These are phyloP conservation scores for Paracamarosporium sp. DNA, from an alignment of 2,329 filamentous ascomycete genomes.

Conservation along the genomic window DNA sequence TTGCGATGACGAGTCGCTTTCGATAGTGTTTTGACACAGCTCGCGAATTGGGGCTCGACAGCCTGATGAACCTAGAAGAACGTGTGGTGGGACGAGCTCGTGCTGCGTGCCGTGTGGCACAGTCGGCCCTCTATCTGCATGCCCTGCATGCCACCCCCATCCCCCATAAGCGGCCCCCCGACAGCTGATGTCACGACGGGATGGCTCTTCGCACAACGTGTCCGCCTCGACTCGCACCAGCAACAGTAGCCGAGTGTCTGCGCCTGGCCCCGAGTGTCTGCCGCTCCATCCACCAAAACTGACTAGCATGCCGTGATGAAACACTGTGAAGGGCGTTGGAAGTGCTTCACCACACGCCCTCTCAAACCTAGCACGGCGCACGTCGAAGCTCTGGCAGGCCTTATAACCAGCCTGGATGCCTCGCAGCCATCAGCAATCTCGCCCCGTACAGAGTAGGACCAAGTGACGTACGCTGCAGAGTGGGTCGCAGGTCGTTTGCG, in stretches of 20 bases:
- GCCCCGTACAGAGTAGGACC: neutral
- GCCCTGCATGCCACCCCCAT: neutral
- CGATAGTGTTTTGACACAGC: neutral
- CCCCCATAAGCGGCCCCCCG: neutral
- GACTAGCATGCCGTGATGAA: conserved; percentile 16
- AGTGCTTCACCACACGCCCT: conserved; percentile 13
- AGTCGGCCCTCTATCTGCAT: neutral
- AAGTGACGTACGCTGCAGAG: conserved; percentile 28
- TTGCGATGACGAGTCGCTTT: neutral
- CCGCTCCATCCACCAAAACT: conserved; percentile 6
- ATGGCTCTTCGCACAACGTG: neutral
- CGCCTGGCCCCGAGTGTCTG: neutral
- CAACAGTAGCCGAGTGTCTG: neutral
- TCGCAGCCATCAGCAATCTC: neutral
- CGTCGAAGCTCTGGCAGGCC: neutral
- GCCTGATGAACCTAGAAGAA: no score
- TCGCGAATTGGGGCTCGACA: neutral
- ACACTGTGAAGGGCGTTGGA: conserved; percentile 16
- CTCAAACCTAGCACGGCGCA: conserved; percentile 19
- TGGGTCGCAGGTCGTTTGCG: conserved; percentile 13
- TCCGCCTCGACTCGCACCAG: neutral
- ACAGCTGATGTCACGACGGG: neutral
- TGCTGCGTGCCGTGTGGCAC: neutral
- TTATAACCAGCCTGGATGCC: neutral
- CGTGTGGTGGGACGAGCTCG: neutral